Percentiles rank a stretch among this genome's conserved stretches.
phyloP scores from a whole-genome alignment of 2,329 filamentous ascomycete genomes.

The Tothia fuscella region DNA sequence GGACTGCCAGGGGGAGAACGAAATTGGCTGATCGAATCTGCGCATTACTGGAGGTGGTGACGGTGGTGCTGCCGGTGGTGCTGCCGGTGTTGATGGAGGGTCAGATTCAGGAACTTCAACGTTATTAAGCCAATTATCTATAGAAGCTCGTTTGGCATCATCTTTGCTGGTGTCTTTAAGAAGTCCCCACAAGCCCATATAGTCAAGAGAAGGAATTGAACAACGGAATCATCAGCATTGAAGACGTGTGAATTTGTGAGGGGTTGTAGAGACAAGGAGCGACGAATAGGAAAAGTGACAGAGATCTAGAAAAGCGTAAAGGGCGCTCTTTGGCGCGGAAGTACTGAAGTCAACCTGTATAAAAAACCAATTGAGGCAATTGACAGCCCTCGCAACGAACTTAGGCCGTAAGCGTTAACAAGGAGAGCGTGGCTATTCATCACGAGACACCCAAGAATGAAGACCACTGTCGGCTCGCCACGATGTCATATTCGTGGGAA shows the following conservation, averaged over 20 bases:
- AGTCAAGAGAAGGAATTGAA: background rate
- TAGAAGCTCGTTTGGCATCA: conserved; percentile 5
- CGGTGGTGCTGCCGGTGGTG: background rate
- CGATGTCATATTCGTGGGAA: background rate
- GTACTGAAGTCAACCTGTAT: background rate
- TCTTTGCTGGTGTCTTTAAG: conserved; percentile 1
- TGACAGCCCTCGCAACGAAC: background rate
- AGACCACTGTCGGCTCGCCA: background rate
- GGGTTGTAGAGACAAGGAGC: background rate
- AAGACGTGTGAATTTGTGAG: background rate
- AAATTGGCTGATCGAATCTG: background rate
- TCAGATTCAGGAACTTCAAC: conserved; percentile 5
- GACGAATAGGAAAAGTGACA: background rate
- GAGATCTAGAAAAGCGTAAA: background rate
- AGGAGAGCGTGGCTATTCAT: background rate
- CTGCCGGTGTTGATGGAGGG: background rate
- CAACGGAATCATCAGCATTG: background rate
- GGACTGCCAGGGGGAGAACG: conserved; percentile 6
- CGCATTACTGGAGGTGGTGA: background rate
- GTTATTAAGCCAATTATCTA: conserved; percentile 9
- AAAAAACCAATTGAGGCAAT: background rate
- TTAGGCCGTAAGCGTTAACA: background rate
- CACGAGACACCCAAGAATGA: background rate
- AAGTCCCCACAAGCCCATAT: conserved; percentile 10
- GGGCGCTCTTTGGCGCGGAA: too few relatives aligned